A percentile compares a stretch with the other conserved stretches of the same genome.
phyloP scores from a whole-genome alignment of 257 asterid species.

The Solanum bulbocastanum region DNA sequence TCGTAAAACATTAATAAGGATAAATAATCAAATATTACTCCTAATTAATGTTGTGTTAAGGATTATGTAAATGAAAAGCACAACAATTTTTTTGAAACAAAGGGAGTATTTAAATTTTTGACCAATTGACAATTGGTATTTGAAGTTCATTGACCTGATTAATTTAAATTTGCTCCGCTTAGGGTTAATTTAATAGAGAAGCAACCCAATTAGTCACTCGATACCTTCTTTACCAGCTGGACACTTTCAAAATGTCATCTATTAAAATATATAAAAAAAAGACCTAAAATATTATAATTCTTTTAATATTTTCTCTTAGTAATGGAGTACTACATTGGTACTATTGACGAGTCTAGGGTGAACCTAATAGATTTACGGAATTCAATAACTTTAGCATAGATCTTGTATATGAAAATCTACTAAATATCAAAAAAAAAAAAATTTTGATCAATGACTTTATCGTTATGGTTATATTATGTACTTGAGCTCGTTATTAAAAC shows the following conservation, averaged over 20 bases:
- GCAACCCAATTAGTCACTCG: not conserved
- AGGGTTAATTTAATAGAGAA: not conserved
- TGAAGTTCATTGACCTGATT: not conserved
- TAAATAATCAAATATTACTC: not conserved
- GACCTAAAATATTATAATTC: too few relatives aligned
- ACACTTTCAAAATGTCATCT: too few relatives aligned
- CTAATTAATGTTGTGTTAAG: not conserved
- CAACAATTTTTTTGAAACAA: rapidly evolving
- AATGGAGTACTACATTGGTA: not conserved
- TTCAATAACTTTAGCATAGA: not conserved
- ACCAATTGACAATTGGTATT: not conserved
- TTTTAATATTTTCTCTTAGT: not conserved
- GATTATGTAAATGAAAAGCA: not conserved
- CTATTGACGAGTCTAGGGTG: not conserved
- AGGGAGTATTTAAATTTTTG: not conserved
- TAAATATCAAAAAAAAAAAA: not conserved
- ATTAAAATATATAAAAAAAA: too few relatives aligned
- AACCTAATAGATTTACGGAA: not conserved
- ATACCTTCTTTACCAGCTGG: too few relatives aligned
- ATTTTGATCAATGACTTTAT: not conserved
- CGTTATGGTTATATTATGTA: not conserved
- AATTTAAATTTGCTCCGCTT: not conserved
- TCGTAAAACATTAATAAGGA: not conserved
- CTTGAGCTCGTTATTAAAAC: not conserved
- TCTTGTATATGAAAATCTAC: not conserved